Evolutionary conservation across 78 protist genomes (phyloP).

Genomic region (Polysphondylium violaceum): DNA sequence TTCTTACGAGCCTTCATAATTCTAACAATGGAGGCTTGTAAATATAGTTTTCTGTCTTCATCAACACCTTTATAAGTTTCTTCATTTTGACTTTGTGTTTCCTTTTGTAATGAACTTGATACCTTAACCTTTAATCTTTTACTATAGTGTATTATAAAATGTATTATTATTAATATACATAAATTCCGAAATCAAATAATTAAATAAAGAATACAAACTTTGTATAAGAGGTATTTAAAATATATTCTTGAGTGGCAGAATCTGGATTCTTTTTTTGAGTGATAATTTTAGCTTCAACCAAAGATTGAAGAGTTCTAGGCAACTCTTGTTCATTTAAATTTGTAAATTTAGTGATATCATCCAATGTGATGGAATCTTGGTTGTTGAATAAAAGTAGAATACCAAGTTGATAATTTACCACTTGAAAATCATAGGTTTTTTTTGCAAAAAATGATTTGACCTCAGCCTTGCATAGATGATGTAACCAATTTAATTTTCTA

Average conservation of each 20-base stretch:
- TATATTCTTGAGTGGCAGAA: slow-evolving; percentile 45
- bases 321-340: slow-evolving; percentile 75
- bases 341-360: slow-evolving; percentile 42
- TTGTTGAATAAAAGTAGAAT: slow-evolving; percentile 76
- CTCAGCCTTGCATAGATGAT: slow-evolving; percentile 87
- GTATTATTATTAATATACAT: background rate
- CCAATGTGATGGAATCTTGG: slow-evolving; percentile 18
- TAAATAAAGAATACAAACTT: background rate
- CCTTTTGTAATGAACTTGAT: slow-evolving; percentile 79
- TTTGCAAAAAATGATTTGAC: slow-evolving; percentile 42
- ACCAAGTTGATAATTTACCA: slow-evolving; percentile 76
- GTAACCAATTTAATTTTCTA: slow-evolving; percentile 87
- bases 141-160: too few relatives aligned
- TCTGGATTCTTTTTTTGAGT: slow-evolving; percentile 17
- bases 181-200: background rate
- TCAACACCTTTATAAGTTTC: slow-evolving; percentile 88
- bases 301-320: slow-evolving; percentile 75
- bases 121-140: slow-evolving; percentile 86
- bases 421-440: slow-evolving; percentile 66
- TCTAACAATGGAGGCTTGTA: slow-evolving; percentile 95
- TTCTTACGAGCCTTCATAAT: slow-evolving; percentile 93
- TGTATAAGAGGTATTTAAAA: slow-evolving; percentile 11
- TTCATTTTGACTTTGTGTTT: slow-evolving; percentile 43
- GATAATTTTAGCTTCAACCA: slow-evolving; percentile 68
- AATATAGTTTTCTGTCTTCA: slow-evolving; percentile 88